phyloP scores from a whole-genome alignment of 2,329 filamentous ascomycete species.

The Penicillium crustosum region DNA sequence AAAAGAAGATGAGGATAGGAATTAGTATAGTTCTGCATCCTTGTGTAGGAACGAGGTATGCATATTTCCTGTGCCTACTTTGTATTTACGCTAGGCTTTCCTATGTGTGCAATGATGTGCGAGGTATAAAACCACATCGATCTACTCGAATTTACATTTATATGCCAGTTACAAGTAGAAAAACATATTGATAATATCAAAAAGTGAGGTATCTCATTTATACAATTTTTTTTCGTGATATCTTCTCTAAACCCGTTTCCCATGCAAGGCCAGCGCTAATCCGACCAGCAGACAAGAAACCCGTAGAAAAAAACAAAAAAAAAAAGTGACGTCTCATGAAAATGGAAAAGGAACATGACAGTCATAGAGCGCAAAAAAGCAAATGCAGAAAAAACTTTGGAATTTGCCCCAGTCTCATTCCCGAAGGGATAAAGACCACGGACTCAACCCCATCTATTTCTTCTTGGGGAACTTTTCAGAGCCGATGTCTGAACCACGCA shows the following conservation, averaged over 20 bases:
- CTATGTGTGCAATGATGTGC: not conserved
- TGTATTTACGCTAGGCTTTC: not conserved
- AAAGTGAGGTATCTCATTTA: slow-evolving; percentile 25
- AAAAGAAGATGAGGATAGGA: not conserved
- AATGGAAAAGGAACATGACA: slow-evolving; percentile 23
- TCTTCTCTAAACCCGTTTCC: slow-evolving; percentile 24
- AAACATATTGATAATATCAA: slow-evolving; percentile 1
- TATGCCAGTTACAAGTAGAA: not conserved
- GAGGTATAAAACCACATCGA: not conserved
- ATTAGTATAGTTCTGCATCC: not conserved
- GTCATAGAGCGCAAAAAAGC: slow-evolving; percentile 25
- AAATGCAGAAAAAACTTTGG: slow-evolving; percentile 16
- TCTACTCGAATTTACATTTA: not conserved
- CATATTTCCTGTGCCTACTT: no score
- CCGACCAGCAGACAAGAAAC: slow-evolving; percentile 32
- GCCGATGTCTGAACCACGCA: slow-evolving; percentile 83
- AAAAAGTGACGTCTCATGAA: slow-evolving; percentile 20
- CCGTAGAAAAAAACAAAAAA: slow-evolving; percentile 18
- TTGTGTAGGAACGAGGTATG: not conserved
- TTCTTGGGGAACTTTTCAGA: slow-evolving; percentile 79
- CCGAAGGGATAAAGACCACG: slow-evolving; percentile 24
- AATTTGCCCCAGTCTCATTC: slow-evolving; percentile 13
- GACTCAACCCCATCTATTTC: slow-evolving; percentile 49
- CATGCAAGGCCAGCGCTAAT: slow-evolving; percentile 37
- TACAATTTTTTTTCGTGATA: slow-evolving; percentile 22